These are phyloP conservation scores for Microbotryomycetes sp. DNA, from an alignment of 1,284 basidiomycete species.

Conservation along the genomic window DNA sequence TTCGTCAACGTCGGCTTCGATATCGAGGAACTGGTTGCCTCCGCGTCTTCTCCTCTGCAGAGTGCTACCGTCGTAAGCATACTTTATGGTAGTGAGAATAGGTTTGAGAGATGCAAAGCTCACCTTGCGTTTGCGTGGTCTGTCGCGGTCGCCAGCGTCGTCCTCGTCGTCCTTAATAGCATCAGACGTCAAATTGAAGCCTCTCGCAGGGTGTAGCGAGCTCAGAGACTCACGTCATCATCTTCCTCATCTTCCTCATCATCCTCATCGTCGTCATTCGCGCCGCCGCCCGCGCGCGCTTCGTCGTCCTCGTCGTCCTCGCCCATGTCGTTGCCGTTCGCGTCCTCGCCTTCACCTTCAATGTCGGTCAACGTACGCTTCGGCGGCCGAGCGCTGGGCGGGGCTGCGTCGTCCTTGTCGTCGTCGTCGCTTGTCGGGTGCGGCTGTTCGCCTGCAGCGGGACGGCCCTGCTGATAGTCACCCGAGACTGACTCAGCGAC, in stretches of 20 bases:
- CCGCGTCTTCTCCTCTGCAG: constrained; percentile 21
- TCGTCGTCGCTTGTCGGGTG: not conserved
- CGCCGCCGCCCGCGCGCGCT: constrained; percentile 18
- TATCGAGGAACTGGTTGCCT: constrained; percentile 82
- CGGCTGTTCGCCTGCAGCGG: too few species aligned
- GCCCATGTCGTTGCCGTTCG: constrained; percentile 31
- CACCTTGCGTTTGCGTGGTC: constrained; percentile 31
- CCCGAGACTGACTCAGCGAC: not conserved
- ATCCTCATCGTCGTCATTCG: constrained; percentile 37
- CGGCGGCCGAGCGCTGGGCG: not conserved
- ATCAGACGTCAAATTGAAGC: not conserved
- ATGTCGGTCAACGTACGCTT: constrained; percentile 28
- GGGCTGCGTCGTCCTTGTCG: not conserved
- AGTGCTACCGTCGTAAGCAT: not conserved
- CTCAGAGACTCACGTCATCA: constrained; percentile 36
- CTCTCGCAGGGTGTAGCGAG: not conserved
- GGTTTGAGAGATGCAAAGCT: not conserved
- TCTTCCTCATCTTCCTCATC: constrained; percentile 46
- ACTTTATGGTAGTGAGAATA: not conserved
- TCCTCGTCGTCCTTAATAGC: constrained; percentile 3
- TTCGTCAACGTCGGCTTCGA: constrained; percentile 78
- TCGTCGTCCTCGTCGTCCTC: constrained; percentile 29
- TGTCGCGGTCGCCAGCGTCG: constrained; percentile 12
- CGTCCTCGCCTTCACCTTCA: constrained; percentile 42
- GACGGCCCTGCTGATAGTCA: not conserved